phyloP scores from a whole-genome alignment of 2,329 filamentous ascomycete genomes.

The Sarocladium brachiariae region DNA sequence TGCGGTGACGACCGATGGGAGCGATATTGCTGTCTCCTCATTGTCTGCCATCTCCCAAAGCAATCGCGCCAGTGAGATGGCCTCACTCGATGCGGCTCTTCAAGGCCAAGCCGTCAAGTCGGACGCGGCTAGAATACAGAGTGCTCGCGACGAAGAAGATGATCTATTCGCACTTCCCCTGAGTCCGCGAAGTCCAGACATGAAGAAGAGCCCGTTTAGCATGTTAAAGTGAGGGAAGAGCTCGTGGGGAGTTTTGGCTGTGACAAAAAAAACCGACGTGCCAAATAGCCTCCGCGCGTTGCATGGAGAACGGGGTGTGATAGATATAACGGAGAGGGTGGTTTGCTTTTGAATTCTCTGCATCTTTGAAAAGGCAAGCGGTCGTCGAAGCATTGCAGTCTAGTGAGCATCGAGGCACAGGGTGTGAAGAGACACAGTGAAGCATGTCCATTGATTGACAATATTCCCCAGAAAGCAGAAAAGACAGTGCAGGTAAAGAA shows the following conservation, averaged over 20 bases:
- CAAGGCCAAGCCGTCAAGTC: constrained; percentile 16
- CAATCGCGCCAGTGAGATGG: constrained; percentile 15
- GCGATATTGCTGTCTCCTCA: constrained; percentile 29
- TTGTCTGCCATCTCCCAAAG: constrained; percentile 25
- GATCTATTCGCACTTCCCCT: constrained; percentile 83
- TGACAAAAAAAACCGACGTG: no score
- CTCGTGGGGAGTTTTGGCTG: no score
- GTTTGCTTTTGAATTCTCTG: neutral
- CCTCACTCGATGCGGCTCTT: constrained; percentile 28
- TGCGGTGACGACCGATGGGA: constrained; percentile 19
- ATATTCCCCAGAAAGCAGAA: no score
- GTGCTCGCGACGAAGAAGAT: constrained; percentile 46
- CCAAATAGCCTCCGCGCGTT: no score
- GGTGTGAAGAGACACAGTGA: no score
- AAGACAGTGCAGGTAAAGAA: no score
- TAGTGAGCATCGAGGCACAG: no score
- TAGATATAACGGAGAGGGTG: neutral
- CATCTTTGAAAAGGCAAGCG: neutral
- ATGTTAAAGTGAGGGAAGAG: constrained; percentile 31
- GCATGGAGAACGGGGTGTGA: no score
- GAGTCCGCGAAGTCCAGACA: constrained; percentile 79
- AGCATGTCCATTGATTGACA: no score
- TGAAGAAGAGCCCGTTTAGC: constrained; percentile 76
- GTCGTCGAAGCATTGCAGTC: neutral
- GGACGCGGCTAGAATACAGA: constrained; percentile 10